These are phyloP conservation scores for Rhizomucor pusillus DNA, from an alignment of 371 early-diverging fungal species.

Conservation along the genomic window DNA sequence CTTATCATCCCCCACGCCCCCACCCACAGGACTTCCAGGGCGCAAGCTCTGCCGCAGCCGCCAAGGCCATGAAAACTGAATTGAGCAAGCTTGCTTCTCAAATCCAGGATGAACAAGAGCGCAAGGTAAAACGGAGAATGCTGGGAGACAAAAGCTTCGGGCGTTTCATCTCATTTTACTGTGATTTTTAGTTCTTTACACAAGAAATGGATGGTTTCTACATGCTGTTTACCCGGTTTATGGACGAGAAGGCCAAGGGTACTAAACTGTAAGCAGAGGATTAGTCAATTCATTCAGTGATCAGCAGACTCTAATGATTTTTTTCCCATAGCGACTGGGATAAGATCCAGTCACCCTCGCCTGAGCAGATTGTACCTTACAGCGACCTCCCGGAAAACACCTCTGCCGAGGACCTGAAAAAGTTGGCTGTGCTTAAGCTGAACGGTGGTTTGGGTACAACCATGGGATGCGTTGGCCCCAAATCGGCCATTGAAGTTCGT, in stretches of 20 bases:
- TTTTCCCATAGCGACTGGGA: constrained; percentile 77
- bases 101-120: constrained; percentile 50
- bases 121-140: constrained; percentile 44
- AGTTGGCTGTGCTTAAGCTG: constrained; percentile 98
- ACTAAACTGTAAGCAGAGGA: constrained; percentile 75
- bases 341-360: constrained; percentile 87
- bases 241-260: constrained; percentile 79
- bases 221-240: constrained; percentile 83
- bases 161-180: not conserved
- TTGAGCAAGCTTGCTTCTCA: constrained; percentile 51
- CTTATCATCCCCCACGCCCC: too few species aligned
- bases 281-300: not conserved
- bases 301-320: not conserved
- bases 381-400: constrained; percentile 56
- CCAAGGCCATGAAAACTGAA: constrained; percentile 65
- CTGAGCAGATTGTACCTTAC: constrained; percentile 85
- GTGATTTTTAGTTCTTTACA: constrained; percentile 14
- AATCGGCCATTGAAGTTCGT: constrained; percentile 98
- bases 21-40: constrained; percentile 60
- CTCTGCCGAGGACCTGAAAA: constrained; percentile 66
- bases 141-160: not conserved
- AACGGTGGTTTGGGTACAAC: constrained; percentile 99
- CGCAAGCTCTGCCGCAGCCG: constrained; percentile 64
- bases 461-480: constrained; percentile 99
- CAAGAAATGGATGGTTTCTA: constrained; percentile 90